These are phyloP conservation scores for Alternaria ethzedia DNA, from an alignment of 2,329 filamentous ascomycete species.

Conservation along the genomic window DNA sequence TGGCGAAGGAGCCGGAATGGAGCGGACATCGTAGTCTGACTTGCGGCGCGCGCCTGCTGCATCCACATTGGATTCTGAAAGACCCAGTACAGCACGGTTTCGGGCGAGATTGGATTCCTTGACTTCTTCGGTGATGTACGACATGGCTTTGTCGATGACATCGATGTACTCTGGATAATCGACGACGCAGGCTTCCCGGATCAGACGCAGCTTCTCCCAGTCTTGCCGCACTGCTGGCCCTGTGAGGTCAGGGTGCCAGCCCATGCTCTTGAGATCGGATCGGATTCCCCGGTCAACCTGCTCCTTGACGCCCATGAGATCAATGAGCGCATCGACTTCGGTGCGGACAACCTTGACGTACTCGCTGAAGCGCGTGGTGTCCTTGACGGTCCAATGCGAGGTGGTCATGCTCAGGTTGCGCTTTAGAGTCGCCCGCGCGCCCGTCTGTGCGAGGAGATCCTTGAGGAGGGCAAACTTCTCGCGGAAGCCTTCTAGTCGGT, in stretches of 20 bases:
- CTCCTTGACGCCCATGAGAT: slow-evolving; percentile 52
- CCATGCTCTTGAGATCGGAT: slow-evolving; percentile 55
- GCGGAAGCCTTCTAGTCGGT: slow-evolving; percentile 54
- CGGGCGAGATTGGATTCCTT: slow-evolving; percentile 30
- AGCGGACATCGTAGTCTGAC: slow-evolving; percentile 29
- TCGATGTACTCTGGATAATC: slow-evolving; percentile 55
- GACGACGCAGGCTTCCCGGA: slow-evolving; percentile 51
- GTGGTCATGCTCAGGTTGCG: slow-evolving; percentile 45
- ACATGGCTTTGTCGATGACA: slow-evolving; percentile 51
- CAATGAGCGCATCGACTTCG: slow-evolving; percentile 54
- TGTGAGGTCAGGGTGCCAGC: slow-evolving; percentile 56
- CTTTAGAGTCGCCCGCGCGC: slow-evolving; percentile 41
- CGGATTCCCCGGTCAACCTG: slow-evolving; percentile 53
- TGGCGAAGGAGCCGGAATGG: slow-evolving; percentile 4
- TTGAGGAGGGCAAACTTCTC: slow-evolving; percentile 53
- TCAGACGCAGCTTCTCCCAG: slow-evolving; percentile 52
- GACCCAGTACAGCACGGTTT: slow-evolving; percentile 23
- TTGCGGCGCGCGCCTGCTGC: slow-evolving; percentile 26
- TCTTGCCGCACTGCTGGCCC: slow-evolving; percentile 39
- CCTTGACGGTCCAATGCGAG: slow-evolving; percentile 51
- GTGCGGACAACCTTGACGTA: slow-evolving; percentile 51
- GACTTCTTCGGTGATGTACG: slow-evolving; percentile 50
- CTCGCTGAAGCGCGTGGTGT: slow-evolving; percentile 49
- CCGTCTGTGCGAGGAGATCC: slow-evolving; percentile 46
- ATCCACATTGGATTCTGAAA: slow-evolving; percentile 8